A percentile compares a stretch with the other conserved stretches of the same genome.
Conservation (phyloP, 257 asterid genomes). For the Forsythia suspensa region DNA sequence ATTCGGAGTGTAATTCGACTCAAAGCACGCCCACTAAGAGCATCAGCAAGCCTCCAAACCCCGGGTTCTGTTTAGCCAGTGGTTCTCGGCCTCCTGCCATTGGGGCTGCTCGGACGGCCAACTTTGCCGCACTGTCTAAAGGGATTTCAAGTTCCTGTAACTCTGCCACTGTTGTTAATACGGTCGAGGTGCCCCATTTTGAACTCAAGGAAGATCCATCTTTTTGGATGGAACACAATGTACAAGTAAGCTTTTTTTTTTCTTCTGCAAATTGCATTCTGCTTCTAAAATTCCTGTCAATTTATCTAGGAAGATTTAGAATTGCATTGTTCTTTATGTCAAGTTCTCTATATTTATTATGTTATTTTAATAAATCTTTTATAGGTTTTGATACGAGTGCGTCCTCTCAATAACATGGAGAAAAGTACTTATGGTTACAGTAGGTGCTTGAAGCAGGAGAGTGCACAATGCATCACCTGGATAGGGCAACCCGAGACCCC, state of each 20-base stretch:
- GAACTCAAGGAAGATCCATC: constrained; percentile 88
- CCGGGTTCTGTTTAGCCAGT: constrained; percentile 56
- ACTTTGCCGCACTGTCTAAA: constrained; percentile 58
- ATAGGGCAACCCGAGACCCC: constrained; percentile 93
- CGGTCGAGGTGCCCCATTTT: constrained; percentile 80
- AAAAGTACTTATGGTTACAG: constrained; percentile 56
- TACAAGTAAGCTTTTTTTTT: constrained; percentile 61
- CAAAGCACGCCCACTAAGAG: constrained; percentile 90
- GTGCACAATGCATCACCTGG: constrained; percentile 84
- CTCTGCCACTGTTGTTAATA: constrained; percentile 49
- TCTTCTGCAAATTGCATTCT: not conserved
- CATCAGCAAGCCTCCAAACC: constrained; percentile 72
- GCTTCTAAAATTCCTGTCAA: not conserved
- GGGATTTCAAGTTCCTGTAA: constrained; percentile 62
- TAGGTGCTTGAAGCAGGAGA: constrained; percentile 94
- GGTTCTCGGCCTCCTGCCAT: constrained; percentile 57
- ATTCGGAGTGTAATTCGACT: constrained; percentile 75
- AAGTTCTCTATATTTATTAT: not conserved
- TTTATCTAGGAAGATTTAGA: not conserved
- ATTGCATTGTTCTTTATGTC: constrained; percentile 1
- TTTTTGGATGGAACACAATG: constrained; percentile 97
- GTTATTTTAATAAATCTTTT: constrained; percentile 8
- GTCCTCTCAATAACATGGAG: constrained; percentile 86
- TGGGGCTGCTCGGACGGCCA: constrained; percentile 56
- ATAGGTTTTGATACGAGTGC: constrained; percentile 85